Evolutionary conservation across 192 early-diverging fungal species (phyloP).

Genomic region (Coemansia sp.): DNA sequence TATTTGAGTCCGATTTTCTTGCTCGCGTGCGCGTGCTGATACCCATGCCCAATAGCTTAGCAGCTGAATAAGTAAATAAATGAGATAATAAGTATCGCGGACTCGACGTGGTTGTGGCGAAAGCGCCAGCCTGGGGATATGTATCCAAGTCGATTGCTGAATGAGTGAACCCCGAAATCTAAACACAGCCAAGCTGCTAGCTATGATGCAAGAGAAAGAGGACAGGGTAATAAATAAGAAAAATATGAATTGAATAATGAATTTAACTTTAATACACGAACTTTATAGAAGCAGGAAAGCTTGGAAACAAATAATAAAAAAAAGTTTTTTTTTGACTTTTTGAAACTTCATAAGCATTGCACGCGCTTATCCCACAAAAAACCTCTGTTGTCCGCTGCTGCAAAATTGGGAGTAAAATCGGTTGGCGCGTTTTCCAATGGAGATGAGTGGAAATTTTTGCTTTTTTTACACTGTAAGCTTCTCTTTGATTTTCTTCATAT

Average conservation of each 20-base stretch:
- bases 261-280: neutral
- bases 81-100: neutral
- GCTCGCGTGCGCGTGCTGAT: conserved; percentile 39
- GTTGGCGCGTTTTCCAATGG: neutral
- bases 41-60: conserved; percentile 22
- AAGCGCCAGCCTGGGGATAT: too few species aligned
- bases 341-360: neutral
- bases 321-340: conserved; percentile 8
- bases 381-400: neutral
- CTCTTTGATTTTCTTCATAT: conserved; percentile 1
- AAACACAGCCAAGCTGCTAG: too few species aligned
- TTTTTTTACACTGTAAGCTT: neutral
- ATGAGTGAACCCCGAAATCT: too few species aligned
- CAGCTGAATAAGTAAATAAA: neutral
- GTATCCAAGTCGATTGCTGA: too few species aligned
- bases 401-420: neutral
- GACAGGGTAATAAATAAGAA: neutral
- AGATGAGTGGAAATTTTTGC: too few species aligned
- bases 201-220: too few species aligned
- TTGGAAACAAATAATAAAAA: conserved; percentile 7
- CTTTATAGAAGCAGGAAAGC: neutral
- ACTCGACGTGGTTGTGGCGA: too few species aligned
- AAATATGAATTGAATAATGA: neutral
- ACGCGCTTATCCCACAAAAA: conserved; percentile 11
- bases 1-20: conserved; percentile 27